phyloP scores from a whole-genome alignment of 345 rosid genomes.

The Lepidium aucheri region DNA sequence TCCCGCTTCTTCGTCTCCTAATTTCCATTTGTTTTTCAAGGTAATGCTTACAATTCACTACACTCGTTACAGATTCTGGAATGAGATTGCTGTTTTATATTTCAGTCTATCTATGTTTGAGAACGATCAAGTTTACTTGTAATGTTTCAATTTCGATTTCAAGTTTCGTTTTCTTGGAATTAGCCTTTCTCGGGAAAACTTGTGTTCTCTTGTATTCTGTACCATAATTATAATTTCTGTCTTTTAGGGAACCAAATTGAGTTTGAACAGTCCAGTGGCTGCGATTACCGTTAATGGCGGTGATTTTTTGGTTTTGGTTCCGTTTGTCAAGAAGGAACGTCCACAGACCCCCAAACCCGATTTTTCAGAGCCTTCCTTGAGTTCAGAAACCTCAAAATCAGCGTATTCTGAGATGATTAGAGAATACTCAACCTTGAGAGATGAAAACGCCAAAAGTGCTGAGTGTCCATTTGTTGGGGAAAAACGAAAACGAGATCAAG shows the following conservation, averaged over 20 bases:
- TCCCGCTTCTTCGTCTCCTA: slow-evolving; percentile 59
- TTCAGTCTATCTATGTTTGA: background rate
- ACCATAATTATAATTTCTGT: background rate
- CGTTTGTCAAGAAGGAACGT: slow-evolving; percentile 55
- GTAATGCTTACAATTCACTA: slow-evolving; percentile 25
- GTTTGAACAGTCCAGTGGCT: slow-evolving; percentile 32
- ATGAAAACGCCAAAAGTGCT: slow-evolving; percentile 15
- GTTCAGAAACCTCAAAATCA: slow-evolving; percentile 41
- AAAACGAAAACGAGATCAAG: slow-evolving; percentile 43
- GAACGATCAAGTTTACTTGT: background rate
- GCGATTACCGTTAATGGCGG: slow-evolving; percentile 28
- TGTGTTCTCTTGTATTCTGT: background rate
- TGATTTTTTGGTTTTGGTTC: slow-evolving; percentile 64
- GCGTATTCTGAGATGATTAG: slow-evolving; percentile 51
- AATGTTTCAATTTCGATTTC: background rate
- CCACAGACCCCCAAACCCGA: slow-evolving; percentile 28
- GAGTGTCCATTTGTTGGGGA: slow-evolving; percentile 13
- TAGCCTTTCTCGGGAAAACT: background rate
- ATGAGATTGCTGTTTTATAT: background rate
- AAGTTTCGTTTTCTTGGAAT: background rate
- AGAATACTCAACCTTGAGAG: slow-evolving; percentile 33
- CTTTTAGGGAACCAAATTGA: slow-evolving; percentile 59
- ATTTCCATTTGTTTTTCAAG: slow-evolving; percentile 75
- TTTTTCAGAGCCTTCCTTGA: slow-evolving; percentile 24
- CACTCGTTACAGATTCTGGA: background rate